Base-by-base conservation (phyloP, 2,329 filamentous ascomycete genomes). In the Thyridium curvatum region DNA sequence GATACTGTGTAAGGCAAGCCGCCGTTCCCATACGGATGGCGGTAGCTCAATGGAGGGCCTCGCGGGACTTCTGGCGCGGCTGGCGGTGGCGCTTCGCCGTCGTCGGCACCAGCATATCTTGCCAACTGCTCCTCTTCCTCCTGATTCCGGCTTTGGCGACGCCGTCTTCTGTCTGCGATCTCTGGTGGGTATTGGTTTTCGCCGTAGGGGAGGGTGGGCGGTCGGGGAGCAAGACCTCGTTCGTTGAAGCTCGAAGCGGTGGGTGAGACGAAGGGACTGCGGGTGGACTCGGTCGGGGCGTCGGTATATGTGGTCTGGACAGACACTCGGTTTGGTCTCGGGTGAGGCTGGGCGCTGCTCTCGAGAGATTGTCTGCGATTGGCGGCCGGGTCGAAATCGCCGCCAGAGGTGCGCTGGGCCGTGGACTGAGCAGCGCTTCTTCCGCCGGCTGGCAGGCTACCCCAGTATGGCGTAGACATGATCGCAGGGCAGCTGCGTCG, bases 61-160 rank as follows among this genome's bases (percentile, higher is more conserved):
- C 69, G 70, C 39, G 81, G 77, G 18, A 71, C 74, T 47, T 85
- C 81, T 46, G 82, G 77, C 28, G 74, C 77, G 36, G 68, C 64
- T 14, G 77, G 71, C 10, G 61, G 66, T 33, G 64, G 54, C 6
- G 63, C 53, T 35, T 56, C 46, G 47, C 50, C 44, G 28, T 53
- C 42, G 38, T 61, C 53, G 30, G 21, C n/a, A 21, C 18, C 34
- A 39, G 10, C 18, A 32, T 40, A 18, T 15, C 30, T 29, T n/a
- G 26, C 21, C 35, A 26, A 18, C 12, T 66, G 61, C 45, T 59
- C 47, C 12, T 60, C 55, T 41, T 66, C 55, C 32, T 69, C 65
- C 42, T 65, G 63, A 43, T 64, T 61, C 41, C 58, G 63, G 47
- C 58, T 66, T 34, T 62, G 59, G 39, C 65, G 63, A 44, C 64